These are phyloP conservation scores for Xylariaceae sp. DNA, from an alignment of 2,329 filamentous ascomycete genomes.

Conservation along the genomic window DNA sequence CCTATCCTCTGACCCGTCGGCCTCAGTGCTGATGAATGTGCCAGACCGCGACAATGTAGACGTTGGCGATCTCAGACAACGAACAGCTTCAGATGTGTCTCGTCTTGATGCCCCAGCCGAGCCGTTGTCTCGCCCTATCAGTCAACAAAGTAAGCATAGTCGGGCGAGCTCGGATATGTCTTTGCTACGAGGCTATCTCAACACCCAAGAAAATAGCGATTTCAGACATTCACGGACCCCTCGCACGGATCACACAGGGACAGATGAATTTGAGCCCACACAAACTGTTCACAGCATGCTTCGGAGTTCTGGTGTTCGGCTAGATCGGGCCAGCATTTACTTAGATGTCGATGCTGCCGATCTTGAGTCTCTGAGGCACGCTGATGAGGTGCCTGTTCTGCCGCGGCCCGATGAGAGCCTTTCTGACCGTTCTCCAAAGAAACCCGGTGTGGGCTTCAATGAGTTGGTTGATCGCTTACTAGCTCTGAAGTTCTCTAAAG, in stretches of 20 bases:
- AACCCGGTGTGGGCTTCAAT: conserved; percentile 54
- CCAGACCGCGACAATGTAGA: conserved; percentile 37
- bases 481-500: conserved; percentile 72
- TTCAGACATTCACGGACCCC: conserved; percentile 44
- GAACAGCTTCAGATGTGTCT: conserved; percentile 53
- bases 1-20: neutral
- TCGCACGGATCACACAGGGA: conserved; percentile 41
- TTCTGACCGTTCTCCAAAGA: conserved; percentile 48
- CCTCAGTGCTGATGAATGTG: conserved; percentile 7
- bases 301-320: conserved; percentile 47
- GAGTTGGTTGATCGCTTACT: conserved; percentile 85
- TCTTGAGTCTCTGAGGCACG: conserved; percentile 58
- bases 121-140: conserved; percentile 47
- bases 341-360: conserved; percentile 69
- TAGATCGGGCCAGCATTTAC: conserved; percentile 44
- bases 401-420: conserved; percentile 61
- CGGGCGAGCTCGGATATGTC: conserved; percentile 68
- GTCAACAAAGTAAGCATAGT: conserved; percentile 60
- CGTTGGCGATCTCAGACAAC: conserved; percentile 42
- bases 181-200: conserved; percentile 46
- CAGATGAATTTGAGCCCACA: conserved; percentile 42
- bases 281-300: conserved; percentile 46
- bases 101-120: conserved; percentile 55
- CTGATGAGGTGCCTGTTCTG: conserved; percentile 62
- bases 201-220: conserved; percentile 42